Evolutionary conservation across 768 basidiomycete genomes (phyloP), one percentile per base, ranked within the genome.

Genomic region (Coprinopsis strossmayeri): DNA sequence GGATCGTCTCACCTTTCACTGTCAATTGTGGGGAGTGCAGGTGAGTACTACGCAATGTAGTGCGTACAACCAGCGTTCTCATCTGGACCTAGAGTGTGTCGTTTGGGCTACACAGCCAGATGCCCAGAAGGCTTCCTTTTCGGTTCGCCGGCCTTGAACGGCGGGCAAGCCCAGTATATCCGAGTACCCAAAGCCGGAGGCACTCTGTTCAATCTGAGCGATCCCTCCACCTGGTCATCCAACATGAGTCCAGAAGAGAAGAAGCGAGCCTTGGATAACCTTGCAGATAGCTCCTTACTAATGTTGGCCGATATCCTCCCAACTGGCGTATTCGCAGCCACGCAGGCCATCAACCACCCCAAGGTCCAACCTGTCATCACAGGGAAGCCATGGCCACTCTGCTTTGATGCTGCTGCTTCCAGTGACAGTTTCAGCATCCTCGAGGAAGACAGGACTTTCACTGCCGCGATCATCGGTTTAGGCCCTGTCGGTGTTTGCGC

Each of bases 21-120:
- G 73, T 77, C n/a, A 86, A 79, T 42, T 91, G 89, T 54, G 83
- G 82, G n/a, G 87, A 90, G 59, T 91, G 89, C 74, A 78, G 82
- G 87, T 91, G 51, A 58, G 81, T 73, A n/a, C 5, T 45, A n/a
- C n/a, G n/a, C n/a, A n/a, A n/a, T n/a, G n/a, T n/a, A n/a, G n/a
- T n/a, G n/a, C n/a, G n/a, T n/a, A n/a, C n/a, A 35, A 18, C 23
- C 23, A 34, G 24, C 7, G 15, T n/a, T n/a, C n/a, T n/a, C n/a
- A n/a, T n/a, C n/a, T n/a, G n/a, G n/a, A n/a, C n/a, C n/a, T 46
- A 91, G 88, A 43, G 77, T 79, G 41, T 90, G 86, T 57, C 79
- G 82, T 2, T 56, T 84, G 20, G 88, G 88, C 15, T 87, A 81
- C 59, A 87, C 84, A 5, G 81, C 73, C 30, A 74, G 87, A 43